Percentiles rank a stretch among this genome's conserved stretches.
Evolutionary conservation across 305 asterid genomes (phyloP).

Genomic region (Fraxinus platypoda): DNA sequence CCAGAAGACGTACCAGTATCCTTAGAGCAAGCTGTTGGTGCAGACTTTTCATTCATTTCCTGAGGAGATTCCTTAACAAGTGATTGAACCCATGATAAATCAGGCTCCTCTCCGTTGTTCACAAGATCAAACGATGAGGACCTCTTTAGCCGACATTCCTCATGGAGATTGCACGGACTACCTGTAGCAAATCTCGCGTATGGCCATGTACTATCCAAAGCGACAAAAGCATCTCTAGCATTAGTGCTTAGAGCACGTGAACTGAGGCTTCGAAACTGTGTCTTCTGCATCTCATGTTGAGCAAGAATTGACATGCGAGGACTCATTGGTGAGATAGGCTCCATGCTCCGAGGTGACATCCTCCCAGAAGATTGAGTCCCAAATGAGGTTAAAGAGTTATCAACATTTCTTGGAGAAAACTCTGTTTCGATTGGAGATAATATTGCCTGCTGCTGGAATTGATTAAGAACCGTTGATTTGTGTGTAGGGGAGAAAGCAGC

Average conservation of each 20-base stretch:
- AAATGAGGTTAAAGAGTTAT: conserved; percentile 51
- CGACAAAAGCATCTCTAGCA: conserved; percentile 45
- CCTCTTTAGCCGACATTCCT: conserved; percentile 47
- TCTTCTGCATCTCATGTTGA: conserved; percentile 57
- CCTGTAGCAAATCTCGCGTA: conserved; percentile 60
- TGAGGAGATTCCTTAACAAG: conserved; percentile 77
- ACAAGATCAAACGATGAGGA: conserved; percentile 63
- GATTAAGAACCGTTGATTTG: conserved; percentile 57
- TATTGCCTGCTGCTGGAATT: conserved; percentile 71
- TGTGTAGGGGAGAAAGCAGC: conserved; percentile 60
- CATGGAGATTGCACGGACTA: conserved; percentile 24
- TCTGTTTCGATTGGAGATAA: conserved; percentile 63
- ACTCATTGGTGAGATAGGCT: conserved; percentile 70
- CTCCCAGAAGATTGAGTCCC: conserved; percentile 62
- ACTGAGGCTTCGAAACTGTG: conserved; percentile 67
- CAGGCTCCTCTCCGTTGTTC: conserved; percentile 70
- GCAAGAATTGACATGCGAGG: conserved; percentile 60
- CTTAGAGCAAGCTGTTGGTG: conserved; percentile 28
- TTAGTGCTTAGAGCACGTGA: conserved; percentile 63
- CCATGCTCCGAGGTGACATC: conserved; percentile 69
- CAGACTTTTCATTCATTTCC: conserved; percentile 50
- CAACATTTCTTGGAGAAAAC: conserved; percentile 53
- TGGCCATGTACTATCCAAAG: conserved; percentile 48
- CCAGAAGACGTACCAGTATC: conserved; percentile 35
- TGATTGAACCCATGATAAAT: conserved; percentile 84